phyloP scores from a whole-genome alignment of 129 eudicot species.

The Helichrysum umbraculigerum region DNA sequence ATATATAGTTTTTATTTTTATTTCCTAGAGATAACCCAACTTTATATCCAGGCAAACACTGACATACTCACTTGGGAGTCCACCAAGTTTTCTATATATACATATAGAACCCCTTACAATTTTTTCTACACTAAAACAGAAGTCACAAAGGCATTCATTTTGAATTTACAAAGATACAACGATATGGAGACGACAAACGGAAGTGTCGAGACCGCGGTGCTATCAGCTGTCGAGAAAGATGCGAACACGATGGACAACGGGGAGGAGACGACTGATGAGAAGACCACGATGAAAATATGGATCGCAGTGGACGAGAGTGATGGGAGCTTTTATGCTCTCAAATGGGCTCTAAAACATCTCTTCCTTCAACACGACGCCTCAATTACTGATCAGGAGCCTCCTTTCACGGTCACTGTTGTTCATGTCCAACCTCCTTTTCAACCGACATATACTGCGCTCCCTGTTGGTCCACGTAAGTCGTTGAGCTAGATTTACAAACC shows the following conservation, averaged over 20 bases:
- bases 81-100: constrained; percentile 27
- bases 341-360: constrained; percentile 39
- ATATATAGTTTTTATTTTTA: too few relatives aligned
- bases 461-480: constrained; percentile 36
- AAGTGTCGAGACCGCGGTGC: constrained; percentile 8
- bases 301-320: constrained; percentile 41
- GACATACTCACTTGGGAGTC: background rate
- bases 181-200: constrained; percentile 34
- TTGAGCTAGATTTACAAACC: background rate
- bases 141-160: constrained; percentile 5
- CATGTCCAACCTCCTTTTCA: constrained; percentile 40
- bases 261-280: constrained; percentile 12
- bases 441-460: constrained; percentile 35
- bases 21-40: background rate
- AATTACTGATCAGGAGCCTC: background rate
- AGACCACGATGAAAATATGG: constrained; percentile 31
- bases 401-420: constrained; percentile 38
- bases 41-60: background rate
- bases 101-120: constrained; percentile 13
- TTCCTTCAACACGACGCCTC: constrained; percentile 19
- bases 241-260: constrained; percentile 17
- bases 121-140: constrained; percentile 17
- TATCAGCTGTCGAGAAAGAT: background rate
- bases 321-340: constrained; percentile 38
- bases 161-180: background rate